A percentile compares a stretch with the other conserved stretches of the same genome.
Conservation (phyloP, 2,329 filamentous ascomycete species). For the Clarireedia paspali region DNA sequence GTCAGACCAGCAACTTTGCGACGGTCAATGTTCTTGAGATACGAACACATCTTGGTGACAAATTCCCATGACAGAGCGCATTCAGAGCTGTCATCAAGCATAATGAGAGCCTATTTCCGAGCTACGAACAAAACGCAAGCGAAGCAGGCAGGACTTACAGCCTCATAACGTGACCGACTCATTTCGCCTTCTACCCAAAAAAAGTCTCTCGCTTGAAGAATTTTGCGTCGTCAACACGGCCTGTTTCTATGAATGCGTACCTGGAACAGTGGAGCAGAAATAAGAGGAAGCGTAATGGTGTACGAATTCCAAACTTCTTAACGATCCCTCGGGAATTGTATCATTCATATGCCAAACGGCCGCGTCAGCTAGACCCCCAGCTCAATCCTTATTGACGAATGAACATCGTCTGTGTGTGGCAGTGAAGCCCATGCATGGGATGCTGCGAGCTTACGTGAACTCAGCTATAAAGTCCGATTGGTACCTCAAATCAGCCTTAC, state of each 20-base stretch:
- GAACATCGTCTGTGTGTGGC: neutral
- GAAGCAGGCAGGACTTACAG: conserved; percentile 12
- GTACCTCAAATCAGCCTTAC: neutral
- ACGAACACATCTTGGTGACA: too few species aligned
- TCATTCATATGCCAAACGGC: conserved; percentile 7
- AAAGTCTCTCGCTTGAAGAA: neutral
- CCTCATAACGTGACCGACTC: conserved; percentile 22
- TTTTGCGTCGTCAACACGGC: neutral
- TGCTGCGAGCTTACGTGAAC: neutral
- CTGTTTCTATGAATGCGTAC: neutral
- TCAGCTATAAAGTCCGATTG: neutral
- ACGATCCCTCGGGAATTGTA: conserved; percentile 1
- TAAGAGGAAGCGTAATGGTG: neutral
- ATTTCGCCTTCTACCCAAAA: conserved; percentile 5
- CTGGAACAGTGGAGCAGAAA: neutral
- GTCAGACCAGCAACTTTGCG: too few species aligned
- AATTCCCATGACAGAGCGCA: too few species aligned
- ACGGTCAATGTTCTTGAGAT: too few species aligned
- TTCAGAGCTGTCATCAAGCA: neutral
- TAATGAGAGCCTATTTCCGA: neutral
- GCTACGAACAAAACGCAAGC: neutral
- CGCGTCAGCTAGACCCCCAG: neutral
- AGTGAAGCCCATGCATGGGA: neutral
- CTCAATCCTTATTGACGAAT: neutral
- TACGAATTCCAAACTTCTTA: neutral